Conservation (phyloP, 2,329 filamentous ascomycete genomes). For the Teratosphaeria viscida region DNA sequence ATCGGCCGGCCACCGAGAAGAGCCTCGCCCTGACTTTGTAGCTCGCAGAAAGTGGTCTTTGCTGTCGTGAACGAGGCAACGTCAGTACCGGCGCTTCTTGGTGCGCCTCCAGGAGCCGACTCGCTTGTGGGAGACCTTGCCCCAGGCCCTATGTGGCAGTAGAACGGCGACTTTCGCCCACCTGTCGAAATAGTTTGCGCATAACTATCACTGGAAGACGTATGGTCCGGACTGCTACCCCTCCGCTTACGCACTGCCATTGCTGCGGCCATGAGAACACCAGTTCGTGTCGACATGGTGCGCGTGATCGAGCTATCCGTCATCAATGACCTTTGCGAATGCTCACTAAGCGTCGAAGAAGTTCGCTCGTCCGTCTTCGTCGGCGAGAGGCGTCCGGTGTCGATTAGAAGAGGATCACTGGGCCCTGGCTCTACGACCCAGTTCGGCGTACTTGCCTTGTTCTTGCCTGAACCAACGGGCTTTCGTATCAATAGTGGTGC, state of each 20-base stretch:
- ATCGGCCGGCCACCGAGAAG: slow-evolving; percentile 37
- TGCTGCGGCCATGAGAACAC: slow-evolving; percentile 27
- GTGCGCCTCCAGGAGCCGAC: background rate
- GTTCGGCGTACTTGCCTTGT: slow-evolving; percentile 14
- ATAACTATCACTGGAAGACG: slow-evolving; percentile 8
- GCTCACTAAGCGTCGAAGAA: slow-evolving; percentile 45
- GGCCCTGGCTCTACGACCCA: slow-evolving; percentile 17
- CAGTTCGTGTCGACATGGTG: slow-evolving; percentile 36
- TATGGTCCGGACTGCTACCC: slow-evolving; percentile 6
- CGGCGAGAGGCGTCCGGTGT: slow-evolving; percentile 33
- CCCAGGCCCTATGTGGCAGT: slow-evolving; percentile 8
- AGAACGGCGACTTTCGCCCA: slow-evolving; percentile 24
- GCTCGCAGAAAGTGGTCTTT: slow-evolving; percentile 37
- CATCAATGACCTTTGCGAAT: slow-evolving; percentile 34
- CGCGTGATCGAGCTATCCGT: slow-evolving; percentile 34
- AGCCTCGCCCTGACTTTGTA: slow-evolving; percentile 43
- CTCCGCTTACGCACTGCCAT: slow-evolving; percentile 7
- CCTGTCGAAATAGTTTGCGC: slow-evolving; percentile 27
- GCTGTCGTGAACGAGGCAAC: slow-evolving; percentile 43
- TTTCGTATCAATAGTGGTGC: background rate
- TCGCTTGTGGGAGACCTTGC: slow-evolving; percentile 7
- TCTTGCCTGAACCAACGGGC: slow-evolving; percentile 1
- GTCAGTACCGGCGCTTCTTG: slow-evolving; percentile 18
- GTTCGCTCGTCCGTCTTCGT: slow-evolving; percentile 47
- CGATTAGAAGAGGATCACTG: slow-evolving; percentile 7